phyloP scores from a whole-genome alignment of 352 stramenopile species.

The Saprolegnia parasitica region DNA sequence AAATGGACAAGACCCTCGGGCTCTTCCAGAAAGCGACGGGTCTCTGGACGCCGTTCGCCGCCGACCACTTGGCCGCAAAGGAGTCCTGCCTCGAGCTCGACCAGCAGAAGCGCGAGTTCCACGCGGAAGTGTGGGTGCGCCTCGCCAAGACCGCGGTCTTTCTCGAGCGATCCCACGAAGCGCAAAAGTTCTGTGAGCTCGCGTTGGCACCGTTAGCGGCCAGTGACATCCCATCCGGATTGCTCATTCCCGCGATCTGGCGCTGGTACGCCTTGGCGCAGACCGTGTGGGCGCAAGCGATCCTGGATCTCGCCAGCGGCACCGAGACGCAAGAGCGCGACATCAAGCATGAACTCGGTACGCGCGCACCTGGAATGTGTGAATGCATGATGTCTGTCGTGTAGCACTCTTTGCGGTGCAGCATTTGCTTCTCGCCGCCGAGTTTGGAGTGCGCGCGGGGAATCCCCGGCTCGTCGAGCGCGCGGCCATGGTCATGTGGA shows the following conservation, averaged over 20 bases:
- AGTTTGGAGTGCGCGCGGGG: slow-evolving; percentile 38
- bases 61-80: slow-evolving; percentile 37
- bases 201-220: slow-evolving; percentile 35
- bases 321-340: slow-evolving; percentile 39
- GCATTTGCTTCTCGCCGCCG: slow-evolving; percentile 49
- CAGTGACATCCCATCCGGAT: slow-evolving; percentile 26
- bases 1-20: slow-evolving; percentile 42
- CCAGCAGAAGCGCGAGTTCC: slow-evolving; percentile 55
- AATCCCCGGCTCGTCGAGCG: slow-evolving; percentile 37
- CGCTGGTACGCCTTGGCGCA: slow-evolving; percentile 70
- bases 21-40: slow-evolving; percentile 56
- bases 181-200: slow-evolving; percentile 50
- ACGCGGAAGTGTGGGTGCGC: slow-evolving; percentile 67
- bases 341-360: slow-evolving; percentile 40
- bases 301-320: slow-evolving; percentile 42
- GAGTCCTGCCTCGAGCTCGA: slow-evolving; percentile 44
- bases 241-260: slow-evolving; percentile 39
- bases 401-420: slow-evolving; percentile 47
- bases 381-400: neutral
- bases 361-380: neutral
- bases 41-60: slow-evolving; percentile 44
- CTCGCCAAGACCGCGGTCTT: slow-evolving; percentile 55
- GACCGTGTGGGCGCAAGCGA: slow-evolving; percentile 46
- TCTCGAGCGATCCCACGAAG: slow-evolving; percentile 43
- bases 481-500: slow-evolving; percentile 74